Evolutionary conservation across 2,329 filamentous ascomycete genomes (phyloP).

Genomic region (Zymoseptoria crescenta): DNA sequence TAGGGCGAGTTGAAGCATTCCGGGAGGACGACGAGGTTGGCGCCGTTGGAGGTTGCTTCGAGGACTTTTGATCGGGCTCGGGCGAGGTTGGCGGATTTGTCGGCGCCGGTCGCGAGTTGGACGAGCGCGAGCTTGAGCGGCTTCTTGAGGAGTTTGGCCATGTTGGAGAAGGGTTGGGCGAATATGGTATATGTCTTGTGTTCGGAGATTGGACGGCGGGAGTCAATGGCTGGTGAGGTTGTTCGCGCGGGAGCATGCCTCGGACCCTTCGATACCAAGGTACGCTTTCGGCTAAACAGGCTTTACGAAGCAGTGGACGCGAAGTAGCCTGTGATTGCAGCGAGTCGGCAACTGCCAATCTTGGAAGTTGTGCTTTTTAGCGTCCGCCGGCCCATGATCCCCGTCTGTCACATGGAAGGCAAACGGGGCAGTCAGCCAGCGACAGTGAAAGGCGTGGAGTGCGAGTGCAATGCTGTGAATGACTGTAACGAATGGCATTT

Average conservation of each 20-base stretch:
- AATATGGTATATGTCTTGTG: not conserved
- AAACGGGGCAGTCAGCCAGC: no score
- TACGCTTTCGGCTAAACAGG: not conserved
- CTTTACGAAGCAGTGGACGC: no score
- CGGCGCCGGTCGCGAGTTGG: slow-evolving; percentile 65
- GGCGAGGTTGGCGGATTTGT: slow-evolving; percentile 77
- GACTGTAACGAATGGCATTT: not conserved
- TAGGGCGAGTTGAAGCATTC: slow-evolving; percentile 99
- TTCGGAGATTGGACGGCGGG: not conserved
- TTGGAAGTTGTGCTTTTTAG: not conserved
- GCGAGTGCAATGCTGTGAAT: not conserved
- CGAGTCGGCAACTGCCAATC: no score
- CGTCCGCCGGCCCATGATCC: not conserved
- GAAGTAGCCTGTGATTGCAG: not conserved
- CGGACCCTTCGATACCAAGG: no score
- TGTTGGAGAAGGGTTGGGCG: slow-evolving; percentile 18
- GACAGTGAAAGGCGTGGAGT: not conserved
- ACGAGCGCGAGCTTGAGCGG: slow-evolving; percentile 73
- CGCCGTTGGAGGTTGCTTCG: slow-evolving; percentile 67
- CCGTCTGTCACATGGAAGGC: not conserved
- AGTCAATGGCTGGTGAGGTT: not conserved
- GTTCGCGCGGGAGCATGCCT: not conserved
- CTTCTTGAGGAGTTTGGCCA: slow-evolving; percentile 59
- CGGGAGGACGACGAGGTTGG: slow-evolving; percentile 81
- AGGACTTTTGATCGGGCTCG: slow-evolving; percentile 76